Evolutionary conservation across 1,284 basidiomycete species (phyloP), one percentile per base, ranked within the genome.

Genomic region (Coriolopsis trogii): DNA sequence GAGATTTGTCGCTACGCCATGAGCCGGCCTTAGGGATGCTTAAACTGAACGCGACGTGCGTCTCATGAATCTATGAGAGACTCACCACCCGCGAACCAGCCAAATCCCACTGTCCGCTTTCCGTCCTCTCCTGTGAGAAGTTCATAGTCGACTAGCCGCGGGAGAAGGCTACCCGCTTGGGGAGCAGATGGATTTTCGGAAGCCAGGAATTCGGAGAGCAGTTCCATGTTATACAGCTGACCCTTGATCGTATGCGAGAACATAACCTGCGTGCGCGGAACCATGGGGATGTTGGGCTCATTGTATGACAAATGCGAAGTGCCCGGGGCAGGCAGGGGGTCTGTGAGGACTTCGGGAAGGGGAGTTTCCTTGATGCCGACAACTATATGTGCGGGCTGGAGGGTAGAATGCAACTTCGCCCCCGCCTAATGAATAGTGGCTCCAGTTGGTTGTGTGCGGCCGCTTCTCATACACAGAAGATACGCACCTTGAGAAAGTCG

Each of bases 211-310:
- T 82, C 74, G 1, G 85, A 76, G 2, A 96, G 76, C 0, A 96
- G 73, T 0, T 85, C 82, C 60, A 87, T 89, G 64, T 96, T 96
- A 72, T 95, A 95, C 10, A 76, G 68, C 70, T 96, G 90, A 0
- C 88, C 87, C 70, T 96, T 96, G 60, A 85, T 84, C 0, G 92
- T 94, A 69, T 95, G 93, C 25, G 89, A 92, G 76, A 96, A 96
- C 86, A 93, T 93, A 53, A 94, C 70, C 59, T 91, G 85, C 3
- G 87, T 91, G 18, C 85, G 79, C 6, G 78, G 67, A 9, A 70
- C 59, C 3, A 59, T 47, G 16, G 47, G 23, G 2, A 34, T 20
- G 24, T 47, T 30, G n/a, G n/a, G n/a, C 20, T 31, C 16, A n/a
- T 29, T 61, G 59, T 50, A 31, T 8, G 15, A n/a, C n/a, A 13